phyloP scores from a whole-genome alignment of 768 basidiomycete species.

The Leccinum variicolor region DNA sequence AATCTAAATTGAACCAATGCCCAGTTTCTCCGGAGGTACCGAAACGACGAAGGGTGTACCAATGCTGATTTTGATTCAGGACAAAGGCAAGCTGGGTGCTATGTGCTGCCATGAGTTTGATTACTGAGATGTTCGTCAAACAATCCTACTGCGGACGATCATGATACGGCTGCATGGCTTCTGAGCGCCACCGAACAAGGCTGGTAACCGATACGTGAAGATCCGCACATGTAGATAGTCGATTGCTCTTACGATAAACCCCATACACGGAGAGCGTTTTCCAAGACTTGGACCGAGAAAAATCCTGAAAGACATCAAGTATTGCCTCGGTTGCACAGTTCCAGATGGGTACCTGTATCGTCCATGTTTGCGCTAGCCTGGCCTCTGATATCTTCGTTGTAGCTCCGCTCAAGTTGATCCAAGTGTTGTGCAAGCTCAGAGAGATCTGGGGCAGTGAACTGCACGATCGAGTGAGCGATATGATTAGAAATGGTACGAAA shows the following conservation, averaged over 20 bases:
- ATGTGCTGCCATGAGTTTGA: slow-evolving; percentile 7
- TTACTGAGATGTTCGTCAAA: neutral
- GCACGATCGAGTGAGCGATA: slow-evolving; percentile 14
- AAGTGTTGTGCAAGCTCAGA: slow-evolving; percentile 68
- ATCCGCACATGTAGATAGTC: neutral
- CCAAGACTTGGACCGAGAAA: slow-evolving; percentile 89
- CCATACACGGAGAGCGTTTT: slow-evolving; percentile 82
- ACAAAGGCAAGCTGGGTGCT: slow-evolving; percentile 87
- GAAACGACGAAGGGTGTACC: slow-evolving; percentile 86
- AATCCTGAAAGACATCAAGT: slow-evolving; percentile 51
- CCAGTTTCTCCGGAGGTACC: slow-evolving; percentile 50
- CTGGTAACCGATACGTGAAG: slow-evolving; percentile 27
- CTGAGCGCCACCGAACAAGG: slow-evolving; percentile 81
- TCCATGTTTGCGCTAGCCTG: slow-evolving; percentile 79
- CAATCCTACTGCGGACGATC: slow-evolving; percentile 68
- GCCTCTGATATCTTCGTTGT: slow-evolving; percentile 45
- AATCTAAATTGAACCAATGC: slow-evolving; percentile 91
- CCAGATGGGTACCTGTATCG: slow-evolving; percentile 61
- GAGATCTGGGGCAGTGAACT: slow-evolving; percentile 82
- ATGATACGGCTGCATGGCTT: slow-evolving; percentile 76
- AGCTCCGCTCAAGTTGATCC: slow-evolving; percentile 62
- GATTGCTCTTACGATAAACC: slow-evolving; percentile 58
- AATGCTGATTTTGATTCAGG: slow-evolving; percentile 82
- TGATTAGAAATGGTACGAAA: neutral
- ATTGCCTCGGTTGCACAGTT: neutral